These are phyloP conservation scores for Sugiyamaella marilandica DNA, from an alignment of 805 yeast genomes.

Conservation along the genomic window DNA sequence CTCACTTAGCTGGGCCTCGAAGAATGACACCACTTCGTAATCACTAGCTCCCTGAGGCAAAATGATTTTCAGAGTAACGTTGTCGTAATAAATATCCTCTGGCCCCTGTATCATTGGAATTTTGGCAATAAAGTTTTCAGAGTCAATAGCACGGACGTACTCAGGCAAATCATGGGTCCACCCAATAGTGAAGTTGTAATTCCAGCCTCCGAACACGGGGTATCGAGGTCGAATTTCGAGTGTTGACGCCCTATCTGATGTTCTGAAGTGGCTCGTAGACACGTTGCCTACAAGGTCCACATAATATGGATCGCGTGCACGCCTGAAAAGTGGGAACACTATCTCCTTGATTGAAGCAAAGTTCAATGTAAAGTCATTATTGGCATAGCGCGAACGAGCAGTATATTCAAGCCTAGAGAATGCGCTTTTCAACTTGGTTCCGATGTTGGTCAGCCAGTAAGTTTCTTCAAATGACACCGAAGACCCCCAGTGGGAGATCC, in stretches of 20 bases:
- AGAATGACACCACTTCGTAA: conserved; percentile 54
- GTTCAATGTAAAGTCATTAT: conserved; percentile 37
- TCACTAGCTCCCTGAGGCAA: conserved; percentile 83
- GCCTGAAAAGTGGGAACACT: conserved; percentile 49
- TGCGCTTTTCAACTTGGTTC: conserved; percentile 53
- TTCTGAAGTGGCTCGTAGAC: conserved; percentile 55
- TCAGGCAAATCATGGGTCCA: conserved; percentile 64
- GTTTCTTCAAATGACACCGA: conserved; percentile 75
- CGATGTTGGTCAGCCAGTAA: conserved; percentile 73
- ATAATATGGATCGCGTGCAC: conserved; percentile 63
- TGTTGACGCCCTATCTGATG: conserved; percentile 32
- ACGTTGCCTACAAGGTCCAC: conserved; percentile 93
- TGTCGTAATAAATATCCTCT: conserved; percentile 60
- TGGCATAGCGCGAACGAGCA: conserved; percentile 45
- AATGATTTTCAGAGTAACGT: conserved; percentile 55
- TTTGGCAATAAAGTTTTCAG: conserved; percentile 51
- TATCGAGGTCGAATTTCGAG: conserved; percentile 75
- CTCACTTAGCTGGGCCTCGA: conserved; percentile 22
- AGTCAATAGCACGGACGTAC: conserved; percentile 45
- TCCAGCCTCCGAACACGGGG: conserved; percentile 97
- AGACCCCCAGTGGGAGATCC: conserved; percentile 85
- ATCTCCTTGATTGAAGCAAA: conserved; percentile 59
- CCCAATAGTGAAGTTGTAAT: conserved; percentile 92
- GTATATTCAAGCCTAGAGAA: conserved; percentile 75
- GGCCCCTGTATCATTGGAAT: conserved; percentile 76